Conservation (phyloP, 83 land plant species). For the Larix sibirica region DNA sequence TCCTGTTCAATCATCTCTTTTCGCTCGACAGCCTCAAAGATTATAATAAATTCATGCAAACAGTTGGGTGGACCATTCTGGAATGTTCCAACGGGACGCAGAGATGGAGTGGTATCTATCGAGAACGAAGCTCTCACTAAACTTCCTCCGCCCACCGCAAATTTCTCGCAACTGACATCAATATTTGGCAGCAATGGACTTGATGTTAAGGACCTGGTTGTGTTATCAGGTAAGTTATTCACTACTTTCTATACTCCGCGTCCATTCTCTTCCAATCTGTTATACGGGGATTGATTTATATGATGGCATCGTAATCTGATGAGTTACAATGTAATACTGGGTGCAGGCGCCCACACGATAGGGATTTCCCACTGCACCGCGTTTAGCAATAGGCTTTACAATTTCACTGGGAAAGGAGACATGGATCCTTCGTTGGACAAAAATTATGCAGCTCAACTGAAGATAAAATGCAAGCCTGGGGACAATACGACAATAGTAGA, state of each 20-base stretch:
- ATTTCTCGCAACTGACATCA: slow-evolving; percentile 29
- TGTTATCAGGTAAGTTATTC: slow-evolving; percentile 45
- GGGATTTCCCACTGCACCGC: slow-evolving; percentile 22
- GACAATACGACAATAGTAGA: not conserved
- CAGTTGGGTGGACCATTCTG: slow-evolving; percentile 53
- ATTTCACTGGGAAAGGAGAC: slow-evolving; percentile 18
- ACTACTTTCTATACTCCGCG: too few relatives aligned
- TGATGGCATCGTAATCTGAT: too few relatives aligned
- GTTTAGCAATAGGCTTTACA: slow-evolving; percentile 25
- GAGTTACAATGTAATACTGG: too few relatives aligned
- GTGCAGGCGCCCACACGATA: slow-evolving; percentile 36
- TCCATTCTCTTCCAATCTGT: too few relatives aligned
- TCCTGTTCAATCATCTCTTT: too few relatives aligned
- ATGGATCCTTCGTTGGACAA: slow-evolving; percentile 33
- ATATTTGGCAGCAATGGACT: slow-evolving; percentile 40
- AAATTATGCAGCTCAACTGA: slow-evolving; percentile 12
- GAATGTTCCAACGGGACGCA: slow-evolving; percentile 58
- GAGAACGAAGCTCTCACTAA: slow-evolving; percentile 25
- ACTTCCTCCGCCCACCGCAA: slow-evolving; percentile 43
- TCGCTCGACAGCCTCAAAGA: too few relatives aligned
- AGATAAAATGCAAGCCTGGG: slow-evolving; percentile 5
- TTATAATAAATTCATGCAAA: too few relatives aligned
- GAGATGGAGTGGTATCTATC: slow-evolving; percentile 48
- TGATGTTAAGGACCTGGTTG: slow-evolving; percentile 38
- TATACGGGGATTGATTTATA: too few relatives aligned